Evolutionary conservation across 108 stramenopile species (phyloP).

Genomic region (Discostella pseudostelligera): DNA sequence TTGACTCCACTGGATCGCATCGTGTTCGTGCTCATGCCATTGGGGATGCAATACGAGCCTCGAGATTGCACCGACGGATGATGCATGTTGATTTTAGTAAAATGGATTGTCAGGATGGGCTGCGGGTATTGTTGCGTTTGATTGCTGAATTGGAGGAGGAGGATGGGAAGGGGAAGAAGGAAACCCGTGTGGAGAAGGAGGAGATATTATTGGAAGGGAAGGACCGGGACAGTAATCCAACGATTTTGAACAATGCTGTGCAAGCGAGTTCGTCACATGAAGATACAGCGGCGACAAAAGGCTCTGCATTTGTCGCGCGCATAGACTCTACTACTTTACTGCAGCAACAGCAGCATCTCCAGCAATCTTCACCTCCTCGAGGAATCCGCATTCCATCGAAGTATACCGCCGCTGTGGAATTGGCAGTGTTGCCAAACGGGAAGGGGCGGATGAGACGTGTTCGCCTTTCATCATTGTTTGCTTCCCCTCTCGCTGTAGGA

Average conservation of each 20-base stretch:
- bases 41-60: slow-evolving; percentile 47
- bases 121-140: slow-evolving; percentile 26
- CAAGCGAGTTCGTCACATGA: no score
- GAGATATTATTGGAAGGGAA: background rate
- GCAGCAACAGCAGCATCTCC: background rate
- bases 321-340: no score
- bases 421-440: slow-evolving; percentile 31
- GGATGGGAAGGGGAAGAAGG: background rate
- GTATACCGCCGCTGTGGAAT: slow-evolving; percentile 28
- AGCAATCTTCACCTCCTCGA: slow-evolving; percentile 1
- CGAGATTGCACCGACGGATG: slow-evolving; percentile 29
- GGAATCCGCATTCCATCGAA: background rate
- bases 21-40: slow-evolving; percentile 66
- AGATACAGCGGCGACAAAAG: no score
- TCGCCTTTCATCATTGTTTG: slow-evolving; percentile 29
- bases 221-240: background rate
- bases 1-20: slow-evolving; percentile 73
- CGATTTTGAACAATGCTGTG: no score
- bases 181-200: background rate
- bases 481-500: background rate
- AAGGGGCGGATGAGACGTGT: slow-evolving; percentile 44
- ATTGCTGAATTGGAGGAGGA: slow-evolving; percentile 25
- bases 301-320: no score
- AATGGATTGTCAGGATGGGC: slow-evolving; percentile 30
- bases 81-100: slow-evolving; percentile 31